These are phyloP conservation scores for cucumber (Cucumis sativus) DNA, from an alignment of 306 rosid species.

Conservation along the genomic window Cucumber_9930_V3 NC_026659.2:975001-975500, in stretches of 20 bases:
- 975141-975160: slow-evolving; percentile 13
- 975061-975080: slow-evolving; percentile 69
- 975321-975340: slow-evolving; percentile 80
- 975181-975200: background rate
- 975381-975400: slow-evolving; percentile 43
- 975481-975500: background rate
- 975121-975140: slow-evolving; percentile 75
- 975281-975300: slow-evolving; percentile 63
- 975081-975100: slow-evolving; percentile 53
- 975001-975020: background rate
- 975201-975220: slow-evolving; percentile 6
- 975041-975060: slow-evolving; percentile 92
- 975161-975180: background rate
- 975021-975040: slow-evolving; percentile 9
- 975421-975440: slow-evolving; percentile 8
- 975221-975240: background rate
- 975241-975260: slow-evolving; percentile 31
- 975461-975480: background rate
- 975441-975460: background rate
- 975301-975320: slow-evolving; percentile 76
- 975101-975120: slow-evolving; percentile 64
- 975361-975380: slow-evolving; percentile 95
- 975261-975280: slow-evolving; percentile 56
- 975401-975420: slow-evolving; percentile 44
- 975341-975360: slow-evolving; percentile 86